Base-by-base conservation (phyloP, 352 stramenopile species). In the Phytophthora gonapodyides region DNA sequence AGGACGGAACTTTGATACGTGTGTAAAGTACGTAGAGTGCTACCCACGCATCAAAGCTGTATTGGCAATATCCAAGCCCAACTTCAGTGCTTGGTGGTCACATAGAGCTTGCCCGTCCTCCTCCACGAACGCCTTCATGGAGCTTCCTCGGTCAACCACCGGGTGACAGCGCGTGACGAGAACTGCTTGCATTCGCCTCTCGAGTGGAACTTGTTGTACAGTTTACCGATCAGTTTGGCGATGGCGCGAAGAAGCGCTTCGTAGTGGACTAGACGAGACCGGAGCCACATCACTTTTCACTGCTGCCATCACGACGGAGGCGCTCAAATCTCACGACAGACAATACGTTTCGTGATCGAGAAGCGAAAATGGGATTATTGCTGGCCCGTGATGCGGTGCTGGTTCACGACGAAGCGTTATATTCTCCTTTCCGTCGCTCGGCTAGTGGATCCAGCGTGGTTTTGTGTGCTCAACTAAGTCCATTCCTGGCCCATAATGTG, bases 281-380 rank as follows among this genome's bases (percentile, higher is more conserved):
- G 49, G 49, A n/a, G 31, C 43, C 1, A 61, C 58, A 9, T 35
- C 42, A 12, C 42, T 66, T 17, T 40, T 66, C 19, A 17, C 24
- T n/a, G 58, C 58, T 1, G 35, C 37, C 1, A 66, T 36, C 2
- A 33, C 48, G 6, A 65, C 30, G n/a, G 57, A 55, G 11, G 16
- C 57, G n/a, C 37, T 15, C 33, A 43, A 16, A 3, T 2, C n/a
- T 11, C 7, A 43, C 6, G 27, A 48, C 19, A 36, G 7, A 15
- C 15, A 21, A 41, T 21, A 15, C 11, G 33, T 47, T 52, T n/a
- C 7, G 7, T 7, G 50, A 66, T 49, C 43, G 49, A 27, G 13
- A 52, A 3, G 36, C n/a, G n/a, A 66, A 66, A 36, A 60, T 66
- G 34, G 24, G 51, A 13, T 5, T 66, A 13, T 27, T 66, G 16